Evolutionary conservation across 257 asterid species (phyloP).

Genomic region (Nicotiana paniculata): DNA sequence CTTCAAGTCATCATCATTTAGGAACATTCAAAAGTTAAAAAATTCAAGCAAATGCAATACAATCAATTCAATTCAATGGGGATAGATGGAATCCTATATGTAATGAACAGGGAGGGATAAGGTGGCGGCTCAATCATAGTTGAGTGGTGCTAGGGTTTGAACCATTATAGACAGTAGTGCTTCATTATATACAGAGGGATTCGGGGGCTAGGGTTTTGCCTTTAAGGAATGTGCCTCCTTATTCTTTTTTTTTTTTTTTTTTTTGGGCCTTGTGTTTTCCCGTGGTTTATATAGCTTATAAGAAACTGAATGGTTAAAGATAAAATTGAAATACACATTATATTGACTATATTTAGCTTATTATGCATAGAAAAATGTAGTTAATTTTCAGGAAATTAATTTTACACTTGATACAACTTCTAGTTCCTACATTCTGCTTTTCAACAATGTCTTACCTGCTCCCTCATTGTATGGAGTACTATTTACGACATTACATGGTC

Average conservation of each 20-base stretch:
- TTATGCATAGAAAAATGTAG: too few species aligned
- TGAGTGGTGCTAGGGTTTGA: not conserved
- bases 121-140: not conserved
- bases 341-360: too few species aligned
- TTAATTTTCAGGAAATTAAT: too few species aligned
- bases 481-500: too few species aligned
- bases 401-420: too few species aligned
- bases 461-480: too few species aligned
- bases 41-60: not conserved
- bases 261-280: too few species aligned
- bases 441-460: not conserved
- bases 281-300: too few species aligned
- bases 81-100: not conserved
- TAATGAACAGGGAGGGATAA: not conserved
- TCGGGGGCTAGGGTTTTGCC: not conserved
- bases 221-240: too few species aligned
- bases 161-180: not conserved
- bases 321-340: too few species aligned
- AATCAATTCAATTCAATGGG: too few species aligned
- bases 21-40: not conserved
- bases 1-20: slow-evolving; percentile 1
- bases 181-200: not conserved
- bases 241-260: fast-evolving
- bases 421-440: not conserved
- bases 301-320: too few species aligned